Conservation (phyloP, 257 asterid genomes). For the Paulownia fortunei region DNA sequence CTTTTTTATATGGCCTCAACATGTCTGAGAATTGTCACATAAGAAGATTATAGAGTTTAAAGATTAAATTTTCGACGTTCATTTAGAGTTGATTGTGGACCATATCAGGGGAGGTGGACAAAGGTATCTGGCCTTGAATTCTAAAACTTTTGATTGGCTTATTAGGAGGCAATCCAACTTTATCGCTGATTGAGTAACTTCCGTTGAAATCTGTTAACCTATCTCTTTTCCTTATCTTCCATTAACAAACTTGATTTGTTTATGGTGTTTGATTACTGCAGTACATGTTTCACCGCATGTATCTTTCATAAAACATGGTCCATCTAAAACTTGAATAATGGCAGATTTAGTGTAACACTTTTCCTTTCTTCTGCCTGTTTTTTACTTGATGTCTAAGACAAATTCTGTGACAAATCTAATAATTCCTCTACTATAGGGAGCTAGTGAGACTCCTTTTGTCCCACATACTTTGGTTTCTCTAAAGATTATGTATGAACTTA, state of each 20-base stretch:
- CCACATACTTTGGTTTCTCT: not conserved
- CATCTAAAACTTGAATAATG: slow-evolving; percentile 2
- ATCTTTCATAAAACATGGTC: slow-evolving; percentile 1
- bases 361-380: not conserved
- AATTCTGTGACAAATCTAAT: not conserved
- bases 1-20: not conserved
- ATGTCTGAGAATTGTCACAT: not conserved
- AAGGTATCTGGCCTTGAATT: slow-evolving; percentile 18
- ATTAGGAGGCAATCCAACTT: slow-evolving; percentile 3
- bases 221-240: not conserved
- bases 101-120: slow-evolving; percentile 20
- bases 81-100: not conserved
- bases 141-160: slow-evolving; percentile 12
- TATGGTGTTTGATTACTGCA: not conserved
- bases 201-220: not conserved
- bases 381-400: not conserved
- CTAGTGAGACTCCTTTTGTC: not conserved
- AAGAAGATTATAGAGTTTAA: slow-evolving; percentile 8
- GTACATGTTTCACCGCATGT: not conserved
- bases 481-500: slow-evolving; percentile 13
- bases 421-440: not conserved
- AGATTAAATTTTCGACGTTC: slow-evolving; percentile 18
- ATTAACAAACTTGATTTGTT: not conserved
- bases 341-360: not conserved
- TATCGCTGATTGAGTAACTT: not conserved